Evolutionary conservation across 129 eudicot genomes (phyloP), one percentile per base, ranked within the genome.

Genomic region (Silybum marianum): DNA sequence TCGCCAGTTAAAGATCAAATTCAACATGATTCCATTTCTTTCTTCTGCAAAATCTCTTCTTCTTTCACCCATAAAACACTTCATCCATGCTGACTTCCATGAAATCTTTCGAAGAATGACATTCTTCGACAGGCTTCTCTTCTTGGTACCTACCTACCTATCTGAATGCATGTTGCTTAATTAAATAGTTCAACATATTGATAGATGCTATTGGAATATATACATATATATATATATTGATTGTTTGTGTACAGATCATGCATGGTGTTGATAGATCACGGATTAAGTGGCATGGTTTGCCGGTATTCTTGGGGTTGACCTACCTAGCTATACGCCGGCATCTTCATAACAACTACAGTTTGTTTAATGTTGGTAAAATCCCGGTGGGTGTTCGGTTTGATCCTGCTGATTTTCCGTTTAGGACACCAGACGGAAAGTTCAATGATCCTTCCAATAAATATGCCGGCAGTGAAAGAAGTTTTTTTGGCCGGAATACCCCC

Each of bases 401-500:
- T 58, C 85, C 86, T 24, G 78, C 26, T 8, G 91, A 82, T 23
- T 80, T 34, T 51, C 88, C 87, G 1, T 87, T 62, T 42, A 75
- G 93, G 78, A 81, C 91, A 6, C 73, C 88, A 0, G 83, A 86
- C 44, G 90, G 90, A 11, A 77, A 74, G 66, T 82, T 65, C 4
- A 86, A 90, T 10, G 90, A 90, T 86, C 91, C 89, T n/a, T 79
- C 23, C 39, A 79, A 90, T 69, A 81, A 76, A 71, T 78, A 12
- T 63, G 87, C 89, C 2, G 92, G 94, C 14, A 88, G 90, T 63
- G 22, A 70, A 77, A 83, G 82, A 19, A 76, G 86, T 78, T 86
- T 90, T 79, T 90, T 90, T 71, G 95, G 95, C 78, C 81, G 95
- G 71, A 90, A 90, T 62, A 72, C 78, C 34, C 82, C 73, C 44